Percentiles rank a stretch among this genome's conserved stretches.
Conservation (phyloP, 176 grass and related monocot species). For the Pontederia crassipes region DNA sequence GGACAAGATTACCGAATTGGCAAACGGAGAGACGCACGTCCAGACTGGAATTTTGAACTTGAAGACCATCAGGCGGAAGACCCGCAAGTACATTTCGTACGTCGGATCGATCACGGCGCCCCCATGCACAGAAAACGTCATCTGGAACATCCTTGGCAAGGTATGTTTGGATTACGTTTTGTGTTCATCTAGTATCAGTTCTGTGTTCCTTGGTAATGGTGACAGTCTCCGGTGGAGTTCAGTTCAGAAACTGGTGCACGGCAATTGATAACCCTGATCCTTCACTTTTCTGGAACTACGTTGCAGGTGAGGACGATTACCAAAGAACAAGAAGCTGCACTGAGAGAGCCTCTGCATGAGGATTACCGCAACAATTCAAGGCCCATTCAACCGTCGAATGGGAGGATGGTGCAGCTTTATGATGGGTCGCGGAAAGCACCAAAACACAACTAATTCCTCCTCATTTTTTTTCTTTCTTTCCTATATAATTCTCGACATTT, state of each 20-base stretch:
- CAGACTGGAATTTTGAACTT: constrained; percentile 12
- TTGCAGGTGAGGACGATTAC: constrained; percentile 54
- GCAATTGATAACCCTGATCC: too few relatives aligned
- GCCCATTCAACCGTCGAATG: constrained; percentile 38
- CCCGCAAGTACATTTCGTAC: constrained; percentile 54
- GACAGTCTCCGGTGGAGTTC: too few relatives aligned
- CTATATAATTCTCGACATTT: too few relatives aligned
- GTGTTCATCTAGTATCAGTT: too few relatives aligned
- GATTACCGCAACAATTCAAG: constrained; percentile 49
- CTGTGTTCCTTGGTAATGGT: neutral
- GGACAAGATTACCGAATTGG: constrained; percentile 17
- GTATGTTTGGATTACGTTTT: constrained; percentile 1
- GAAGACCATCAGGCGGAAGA: constrained; percentile 27
- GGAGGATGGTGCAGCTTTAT: constrained; percentile 41
- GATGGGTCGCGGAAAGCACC: constrained; percentile 7
- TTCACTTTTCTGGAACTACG: too few relatives aligned
- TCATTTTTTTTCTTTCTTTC: too few relatives aligned
- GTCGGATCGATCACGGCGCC: constrained; percentile 53
- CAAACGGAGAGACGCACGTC: constrained; percentile 18
- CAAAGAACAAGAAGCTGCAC: constrained; percentile 43
- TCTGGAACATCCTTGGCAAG: constrained; percentile 58
- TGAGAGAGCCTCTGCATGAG: constrained; percentile 40
- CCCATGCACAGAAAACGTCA: constrained; percentile 52
- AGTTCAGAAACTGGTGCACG: too few relatives aligned
- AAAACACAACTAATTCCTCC: too few relatives aligned